These are phyloP conservation scores for Dryadomyces quercivorus DNA, from an alignment of 2,329 filamentous ascomycete genomes.

Conservation along the genomic window DNA sequence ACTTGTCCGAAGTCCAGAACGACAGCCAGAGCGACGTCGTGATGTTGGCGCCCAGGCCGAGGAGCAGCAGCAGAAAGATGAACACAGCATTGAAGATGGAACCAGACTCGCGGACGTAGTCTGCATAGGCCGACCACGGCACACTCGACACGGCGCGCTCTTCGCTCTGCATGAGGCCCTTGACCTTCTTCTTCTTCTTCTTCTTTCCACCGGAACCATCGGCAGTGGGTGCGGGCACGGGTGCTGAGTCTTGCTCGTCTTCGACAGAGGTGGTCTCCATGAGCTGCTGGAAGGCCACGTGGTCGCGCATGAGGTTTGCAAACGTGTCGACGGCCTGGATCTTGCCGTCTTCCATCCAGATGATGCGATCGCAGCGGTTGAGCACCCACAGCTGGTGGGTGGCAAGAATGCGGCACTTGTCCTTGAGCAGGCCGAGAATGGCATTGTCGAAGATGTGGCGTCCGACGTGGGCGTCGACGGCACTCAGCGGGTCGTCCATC, in stretches of 20 bases:
- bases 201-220: constrained; percentile 30
- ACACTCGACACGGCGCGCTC: constrained; percentile 66
- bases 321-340: constrained; percentile 84
- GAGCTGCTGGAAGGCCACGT: constrained; percentile 66
- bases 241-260: constrained; percentile 42
- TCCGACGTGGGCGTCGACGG: constrained; percentile 58
- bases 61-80: constrained; percentile 47
- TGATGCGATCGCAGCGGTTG: constrained; percentile 77
- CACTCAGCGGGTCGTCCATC: constrained; percentile 58
- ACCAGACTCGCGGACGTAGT: constrained; percentile 67
- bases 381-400: constrained; percentile 94
- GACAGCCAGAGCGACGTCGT: constrained; percentile 84
- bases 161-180: constrained; percentile 57
- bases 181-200: constrained; percentile 46
- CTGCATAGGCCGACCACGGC: constrained; percentile 65
- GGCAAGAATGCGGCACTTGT: constrained; percentile 83
- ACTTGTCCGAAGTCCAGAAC: constrained; percentile 81
- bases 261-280: constrained; percentile 77
- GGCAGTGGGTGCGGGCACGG: constrained; percentile 19
- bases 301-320: constrained; percentile 69
- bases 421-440: constrained; percentile 74
- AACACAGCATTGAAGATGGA: constrained; percentile 57
- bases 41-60: constrained; percentile 77
- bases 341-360: constrained; percentile 81
- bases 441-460: constrained; percentile 84